These are phyloP conservation scores for Evansstolkia leycettana DNA, from an alignment of 495 filamentous ascomycete species.

Conservation along the genomic window DNA sequence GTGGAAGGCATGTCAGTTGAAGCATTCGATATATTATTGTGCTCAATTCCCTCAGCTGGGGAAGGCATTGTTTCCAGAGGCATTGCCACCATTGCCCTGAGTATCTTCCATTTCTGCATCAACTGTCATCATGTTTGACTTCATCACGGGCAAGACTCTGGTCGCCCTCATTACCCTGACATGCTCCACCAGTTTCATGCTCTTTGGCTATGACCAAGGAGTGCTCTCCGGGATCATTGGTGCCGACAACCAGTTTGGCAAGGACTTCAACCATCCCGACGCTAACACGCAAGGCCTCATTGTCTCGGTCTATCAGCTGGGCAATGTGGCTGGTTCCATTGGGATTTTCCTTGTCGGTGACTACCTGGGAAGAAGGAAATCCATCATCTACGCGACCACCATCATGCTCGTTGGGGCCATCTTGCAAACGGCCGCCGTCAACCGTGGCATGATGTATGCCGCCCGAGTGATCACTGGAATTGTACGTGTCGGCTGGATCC, in stretches of 20 bases:
- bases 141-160: constrained; percentile 5
- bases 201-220: constrained; percentile 24
- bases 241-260: constrained; percentile 25
- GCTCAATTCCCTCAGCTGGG: no score
- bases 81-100: no score
- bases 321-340: constrained; percentile 32
- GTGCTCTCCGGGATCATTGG: constrained; percentile 19
- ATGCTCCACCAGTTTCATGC: constrained; percentile 14
- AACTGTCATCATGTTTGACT: no score
- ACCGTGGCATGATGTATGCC: constrained; percentile 34
- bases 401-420: constrained; percentile 33
- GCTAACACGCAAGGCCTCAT: constrained; percentile 30
- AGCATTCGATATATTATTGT: no score
- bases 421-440: constrained; percentile 37
- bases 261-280: constrained; percentile 25
- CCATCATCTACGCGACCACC: constrained; percentile 29
- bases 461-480: constrained; percentile 37
- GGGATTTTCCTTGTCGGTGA: constrained; percentile 29
- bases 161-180: constrained; percentile 17
- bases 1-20: no score
- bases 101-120: no score
- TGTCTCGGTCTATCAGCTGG: constrained; percentile 35
- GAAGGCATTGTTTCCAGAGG: no score
- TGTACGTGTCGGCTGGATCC: not conserved
- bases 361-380: constrained; percentile 24